Percentiles rank a stretch among this genome's conserved stretches.
Conservation (phyloP, 1,139 yeast genomes). For the Debaryomyces fabryi region DNA sequence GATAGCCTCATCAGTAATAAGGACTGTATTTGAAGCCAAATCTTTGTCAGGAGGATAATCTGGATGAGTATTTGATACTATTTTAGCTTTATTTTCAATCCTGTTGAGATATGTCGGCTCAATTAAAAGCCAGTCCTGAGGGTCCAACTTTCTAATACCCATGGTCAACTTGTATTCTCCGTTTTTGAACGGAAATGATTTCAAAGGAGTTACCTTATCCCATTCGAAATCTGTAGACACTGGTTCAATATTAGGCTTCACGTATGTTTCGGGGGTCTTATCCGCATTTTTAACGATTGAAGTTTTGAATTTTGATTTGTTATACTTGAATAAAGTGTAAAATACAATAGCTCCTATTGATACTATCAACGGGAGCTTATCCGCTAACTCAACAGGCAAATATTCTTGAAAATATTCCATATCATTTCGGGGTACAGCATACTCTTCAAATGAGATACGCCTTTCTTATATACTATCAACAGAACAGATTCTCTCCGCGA, state of each 20-base stretch:
- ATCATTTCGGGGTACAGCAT: neutral
- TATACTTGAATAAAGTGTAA: neutral
- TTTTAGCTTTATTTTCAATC: conserved; percentile 19
- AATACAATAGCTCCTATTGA: neutral
- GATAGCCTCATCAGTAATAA: conserved; percentile 27
- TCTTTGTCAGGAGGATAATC: conserved; percentile 30
- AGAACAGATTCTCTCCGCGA: neutral
- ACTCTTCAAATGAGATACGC: neutral
- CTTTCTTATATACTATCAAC: neutral
- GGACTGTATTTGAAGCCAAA: conserved; percentile 31
- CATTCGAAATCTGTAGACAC: conserved; percentile 21
- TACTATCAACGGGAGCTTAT: neutral
- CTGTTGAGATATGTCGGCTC: conserved; percentile 37
- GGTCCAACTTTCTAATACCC: conserved; percentile 35
- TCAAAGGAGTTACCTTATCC: conserved; percentile 19
- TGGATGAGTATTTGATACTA: conserved; percentile 44
- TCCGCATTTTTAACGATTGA: neutral
- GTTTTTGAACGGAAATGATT: conserved; percentile 26
- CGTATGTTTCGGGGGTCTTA: neutral
- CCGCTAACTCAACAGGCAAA: neutral
- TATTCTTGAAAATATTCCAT: neutral
- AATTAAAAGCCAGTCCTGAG: conserved; percentile 41
- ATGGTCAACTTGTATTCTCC: conserved; percentile 20
- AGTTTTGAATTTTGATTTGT: neutral
- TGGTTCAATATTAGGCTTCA: conserved; percentile 12